Percentiles rank a stretch among this genome's conserved stretches.
Conservation (phyloP, 2,329 filamentous ascomycete species). For the Pestalotiopsis sp. region DNA sequence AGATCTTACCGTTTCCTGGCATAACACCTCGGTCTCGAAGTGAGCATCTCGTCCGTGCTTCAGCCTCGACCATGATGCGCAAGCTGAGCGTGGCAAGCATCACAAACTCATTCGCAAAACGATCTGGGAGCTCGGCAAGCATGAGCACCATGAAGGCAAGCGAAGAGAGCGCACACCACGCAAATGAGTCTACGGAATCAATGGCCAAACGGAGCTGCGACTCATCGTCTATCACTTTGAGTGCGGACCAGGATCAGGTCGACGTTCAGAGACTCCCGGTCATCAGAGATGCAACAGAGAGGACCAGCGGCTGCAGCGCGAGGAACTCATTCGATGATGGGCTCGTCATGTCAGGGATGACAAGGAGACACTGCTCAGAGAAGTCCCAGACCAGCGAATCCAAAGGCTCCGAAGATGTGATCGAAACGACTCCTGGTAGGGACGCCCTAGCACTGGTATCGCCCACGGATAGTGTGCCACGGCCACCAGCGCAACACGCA, state of each 20-base stretch:
- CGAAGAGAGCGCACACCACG: constrained; percentile 28
- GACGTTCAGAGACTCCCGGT: constrained; percentile 28
- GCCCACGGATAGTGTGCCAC: constrained; percentile 13
- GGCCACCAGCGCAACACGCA: too few relatives aligned
- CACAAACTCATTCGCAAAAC: constrained; percentile 73
- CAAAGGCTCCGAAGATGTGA: constrained; percentile 16
- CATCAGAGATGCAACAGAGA: constrained; percentile 32
- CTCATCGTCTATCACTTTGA: constrained; percentile 15
- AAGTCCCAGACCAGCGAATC: constrained; percentile 21
- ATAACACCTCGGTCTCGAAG: constrained; percentile 68
- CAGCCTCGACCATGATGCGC: constrained; percentile 85
- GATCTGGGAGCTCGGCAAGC: constrained; percentile 60
- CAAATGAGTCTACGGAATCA: constrained; percentile 24
- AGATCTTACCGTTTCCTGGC: constrained; percentile 79
- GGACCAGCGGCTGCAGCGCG: constrained; percentile 23
- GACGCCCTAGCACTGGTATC: constrained; percentile 22
- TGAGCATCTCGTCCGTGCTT: constrained; percentile 74
- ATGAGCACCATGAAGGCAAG: constrained; percentile 31
- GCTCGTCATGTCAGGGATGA: constrained; percentile 22
- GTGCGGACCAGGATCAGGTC: constrained; percentile 20
- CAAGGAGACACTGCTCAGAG: constrained; percentile 25
- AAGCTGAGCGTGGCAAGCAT: constrained; percentile 85
- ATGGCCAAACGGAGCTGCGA: constrained; percentile 25
- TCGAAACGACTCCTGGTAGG: constrained; percentile 18
- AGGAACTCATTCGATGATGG: constrained; percentile 16